Conservation (phyloP, 2,329 filamentous ascomycete species). For the Botrytis fragariae region DNA sequence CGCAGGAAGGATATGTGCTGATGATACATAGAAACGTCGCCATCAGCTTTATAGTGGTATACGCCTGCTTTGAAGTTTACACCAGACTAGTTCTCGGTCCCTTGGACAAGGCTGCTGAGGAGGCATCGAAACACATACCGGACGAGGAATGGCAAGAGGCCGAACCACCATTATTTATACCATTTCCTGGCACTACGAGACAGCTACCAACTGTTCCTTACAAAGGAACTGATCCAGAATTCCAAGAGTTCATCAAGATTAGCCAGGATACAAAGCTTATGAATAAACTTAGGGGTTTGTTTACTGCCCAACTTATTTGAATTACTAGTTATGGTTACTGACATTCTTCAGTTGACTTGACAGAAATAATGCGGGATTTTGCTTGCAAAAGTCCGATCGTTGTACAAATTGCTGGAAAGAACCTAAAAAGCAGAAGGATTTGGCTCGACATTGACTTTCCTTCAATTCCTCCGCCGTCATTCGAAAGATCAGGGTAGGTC, state of each 20-base stretch:
- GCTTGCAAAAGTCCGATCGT: conserved; percentile 47
- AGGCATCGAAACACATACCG: conserved; percentile 45
- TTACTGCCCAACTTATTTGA: background rate
- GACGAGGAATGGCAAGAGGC: conserved; percentile 45
- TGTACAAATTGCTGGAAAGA: conserved; percentile 44
- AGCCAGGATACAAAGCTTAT: conserved; percentile 51
- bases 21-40: conserved; percentile 31
- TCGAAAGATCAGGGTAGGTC: conserved; percentile 58
- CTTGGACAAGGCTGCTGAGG: conserved; percentile 39
- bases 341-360: conserved; percentile 45
- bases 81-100: conserved; percentile 47
- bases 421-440: conserved; percentile 48
- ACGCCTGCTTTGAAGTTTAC: conserved; percentile 45
- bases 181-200: conserved; percentile 58
- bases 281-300: conserved; percentile 32
- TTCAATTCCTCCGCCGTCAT: conserved; percentile 55
- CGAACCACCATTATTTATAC: conserved; percentile 54
- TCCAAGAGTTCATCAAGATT: conserved; percentile 58
- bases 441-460: conserved; percentile 65
- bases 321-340: conserved; percentile 16
- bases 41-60: conserved; percentile 39
- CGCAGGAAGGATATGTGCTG: conserved; percentile 3
- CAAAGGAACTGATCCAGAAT: conserved; percentile 59
- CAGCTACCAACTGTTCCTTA: conserved; percentile 51
- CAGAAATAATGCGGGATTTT: conserved; percentile 43